Conservation (phyloP, 2,329 filamentous ascomycete genomes). For the Diaporthe longicolla region DNA sequence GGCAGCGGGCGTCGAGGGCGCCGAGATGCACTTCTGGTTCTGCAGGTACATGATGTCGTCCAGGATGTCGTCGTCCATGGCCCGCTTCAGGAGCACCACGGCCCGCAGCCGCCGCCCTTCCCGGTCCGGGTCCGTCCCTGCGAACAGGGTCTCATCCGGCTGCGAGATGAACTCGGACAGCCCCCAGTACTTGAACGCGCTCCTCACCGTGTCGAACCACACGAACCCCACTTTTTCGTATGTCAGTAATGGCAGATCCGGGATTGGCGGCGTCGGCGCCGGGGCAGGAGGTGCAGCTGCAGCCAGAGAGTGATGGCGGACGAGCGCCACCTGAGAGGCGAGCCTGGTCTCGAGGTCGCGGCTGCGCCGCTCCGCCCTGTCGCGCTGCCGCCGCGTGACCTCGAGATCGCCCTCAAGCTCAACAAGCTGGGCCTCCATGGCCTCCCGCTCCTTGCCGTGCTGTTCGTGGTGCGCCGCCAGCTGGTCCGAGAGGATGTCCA, state of each 20-base stretch:
- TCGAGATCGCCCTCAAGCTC: constrained; percentile 25
- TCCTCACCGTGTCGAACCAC: constrained; percentile 38
- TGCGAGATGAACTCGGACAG: constrained; percentile 39
- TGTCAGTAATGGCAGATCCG: constrained; percentile 35
- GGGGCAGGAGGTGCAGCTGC: neutral
- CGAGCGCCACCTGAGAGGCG: neutral
- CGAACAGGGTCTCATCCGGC: constrained; percentile 19
- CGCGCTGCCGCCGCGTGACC: constrained; percentile 13
- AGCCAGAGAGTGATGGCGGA: constrained; percentile 5
- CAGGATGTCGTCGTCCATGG: constrained; percentile 41
- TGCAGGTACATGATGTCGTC: constrained; percentile 39
- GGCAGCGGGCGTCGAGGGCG: neutral
- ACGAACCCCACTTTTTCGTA: constrained; percentile 33
- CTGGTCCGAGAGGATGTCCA: constrained; percentile 24
- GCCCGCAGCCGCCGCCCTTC: constrained; percentile 34
- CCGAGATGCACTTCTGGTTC: constrained; percentile 7
- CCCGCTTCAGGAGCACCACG: constrained; percentile 32
- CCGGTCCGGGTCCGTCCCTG: constrained; percentile 15
- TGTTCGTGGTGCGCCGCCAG: constrained; percentile 3
- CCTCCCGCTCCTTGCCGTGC: constrained; percentile 14
- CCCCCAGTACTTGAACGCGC: constrained; percentile 38
- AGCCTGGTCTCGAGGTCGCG: constrained; percentile 13
- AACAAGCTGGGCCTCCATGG: constrained; percentile 4
- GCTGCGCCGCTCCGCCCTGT: constrained; percentile 9
- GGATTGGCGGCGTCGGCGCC: constrained; percentile 13